Percentiles rank a stretch among this genome's conserved stretches.
These are phyloP conservation scores for Colletotrichum lini DNA, from an alignment of 2,329 filamentous ascomycete genomes.

Conservation along the genomic window DNA sequence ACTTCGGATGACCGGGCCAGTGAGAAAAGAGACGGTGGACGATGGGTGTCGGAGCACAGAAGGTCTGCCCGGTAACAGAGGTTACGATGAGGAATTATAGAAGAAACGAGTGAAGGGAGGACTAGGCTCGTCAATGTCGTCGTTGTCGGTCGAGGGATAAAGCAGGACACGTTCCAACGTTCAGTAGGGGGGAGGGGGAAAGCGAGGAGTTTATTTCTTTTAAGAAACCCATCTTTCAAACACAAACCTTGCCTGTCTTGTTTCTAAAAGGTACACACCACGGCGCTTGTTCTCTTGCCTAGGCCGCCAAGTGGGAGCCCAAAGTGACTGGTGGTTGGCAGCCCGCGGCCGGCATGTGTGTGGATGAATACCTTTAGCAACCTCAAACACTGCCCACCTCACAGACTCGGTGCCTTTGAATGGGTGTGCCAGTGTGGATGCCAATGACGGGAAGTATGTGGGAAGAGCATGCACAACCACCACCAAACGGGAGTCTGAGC, in stretches of 20 bases:
- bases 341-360: neutral
- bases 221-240: conserved; percentile 29
- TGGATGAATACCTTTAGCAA: neutral
- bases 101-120: conserved; percentile 36
- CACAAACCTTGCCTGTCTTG: conserved; percentile 34
- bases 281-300: conserved; percentile 5
- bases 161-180: conserved; percentile 22
- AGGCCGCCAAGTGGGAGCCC: conserved; percentile 36
- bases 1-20: conserved; percentile 35
- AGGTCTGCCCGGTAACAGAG: conserved; percentile 5
- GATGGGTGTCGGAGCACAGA: conserved; percentile 26
- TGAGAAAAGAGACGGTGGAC: conserved; percentile 6
- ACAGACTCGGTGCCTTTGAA: conserved; percentile 3
- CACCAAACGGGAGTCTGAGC: conserved; percentile 33
- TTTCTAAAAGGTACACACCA: conserved; percentile 10
- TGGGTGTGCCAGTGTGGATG: conserved; percentile 1
- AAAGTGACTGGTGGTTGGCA: conserved; percentile 26
- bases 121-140: conserved; percentile 7
- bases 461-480: conserved; percentile 18
- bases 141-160: conserved; percentile 29
- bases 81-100: conserved; percentile 14
- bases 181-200: conserved; percentile 9
- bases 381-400: conserved; percentile 21
- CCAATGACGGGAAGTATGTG: conserved; percentile 12
- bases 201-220: conserved; percentile 37